Conservation (phyloP, 2,329 filamentous ascomycete genomes). For the Cercospora zeina region DNA sequence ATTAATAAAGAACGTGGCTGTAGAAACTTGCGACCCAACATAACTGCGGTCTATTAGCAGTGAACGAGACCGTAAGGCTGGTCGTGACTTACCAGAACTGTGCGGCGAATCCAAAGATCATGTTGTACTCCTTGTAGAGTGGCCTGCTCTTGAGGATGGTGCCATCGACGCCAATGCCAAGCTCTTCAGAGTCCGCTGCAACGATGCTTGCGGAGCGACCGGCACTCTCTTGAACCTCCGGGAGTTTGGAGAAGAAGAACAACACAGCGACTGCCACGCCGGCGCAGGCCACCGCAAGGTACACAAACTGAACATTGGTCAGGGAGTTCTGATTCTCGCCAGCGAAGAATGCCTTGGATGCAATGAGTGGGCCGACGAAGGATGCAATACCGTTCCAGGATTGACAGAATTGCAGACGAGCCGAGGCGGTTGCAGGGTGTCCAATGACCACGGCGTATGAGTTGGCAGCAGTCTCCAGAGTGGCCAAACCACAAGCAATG, state of each 20-base stretch:
- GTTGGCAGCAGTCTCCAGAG: conserved; percentile 45
- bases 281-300: conserved; percentile 44
- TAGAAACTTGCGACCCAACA: no score
- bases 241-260: conserved; percentile 44
- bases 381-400: conserved; percentile 44
- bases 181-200: conserved; percentile 34
- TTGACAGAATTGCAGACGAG: conserved; percentile 45
- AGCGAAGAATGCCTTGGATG: conserved; percentile 44
- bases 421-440: conserved; percentile 40
- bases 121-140: conserved; percentile 46
- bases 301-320: conserved; percentile 45
- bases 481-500: conserved; percentile 45
- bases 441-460: conserved; percentile 45
- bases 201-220: conserved; percentile 36
- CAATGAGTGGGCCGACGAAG: conserved; percentile 45
- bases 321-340: conserved; percentile 39
- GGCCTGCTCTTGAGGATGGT: conserved; percentile 38
- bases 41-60: no score
- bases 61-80: conserved; percentile 6
- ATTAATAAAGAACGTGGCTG: conserved; percentile 45
- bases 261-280: conserved; percentile 41
- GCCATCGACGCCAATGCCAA: conserved; percentile 38
- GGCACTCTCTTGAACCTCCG: conserved; percentile 38
- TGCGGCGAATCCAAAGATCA: conserved; percentile 44
- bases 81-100: conserved; percentile 44